These are phyloP conservation scores for Saccharomycopsis malanga DNA, from an alignment of 805 yeast species.

Conservation along the genomic window DNA sequence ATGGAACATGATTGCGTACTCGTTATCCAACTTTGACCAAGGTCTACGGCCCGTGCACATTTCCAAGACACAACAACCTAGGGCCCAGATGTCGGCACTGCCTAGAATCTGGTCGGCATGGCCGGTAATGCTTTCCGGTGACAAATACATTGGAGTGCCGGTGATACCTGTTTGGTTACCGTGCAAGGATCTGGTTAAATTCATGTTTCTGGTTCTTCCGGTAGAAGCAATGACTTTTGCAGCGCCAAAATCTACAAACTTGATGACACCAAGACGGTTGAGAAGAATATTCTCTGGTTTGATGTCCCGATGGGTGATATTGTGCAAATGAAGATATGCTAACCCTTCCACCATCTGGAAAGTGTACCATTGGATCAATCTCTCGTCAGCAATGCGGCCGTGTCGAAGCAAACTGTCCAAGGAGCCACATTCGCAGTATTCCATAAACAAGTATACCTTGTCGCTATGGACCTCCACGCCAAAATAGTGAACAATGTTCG, in stretches of 20 bases:
- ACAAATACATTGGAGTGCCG: conserved; percentile 99
- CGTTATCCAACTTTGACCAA: conserved; percentile 94
- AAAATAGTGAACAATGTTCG: conserved; percentile 91
- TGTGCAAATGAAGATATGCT: conserved; percentile 88
- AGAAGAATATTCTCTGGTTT: conserved; percentile 72
- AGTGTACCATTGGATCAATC: conserved; percentile 83
- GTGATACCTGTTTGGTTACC: conserved; percentile 42
- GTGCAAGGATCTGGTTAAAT: not conserved
- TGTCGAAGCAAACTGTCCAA: conserved; percentile 77
- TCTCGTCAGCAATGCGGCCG: conserved; percentile 93
- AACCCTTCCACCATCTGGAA: conserved; percentile 91
- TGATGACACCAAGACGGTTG: conserved; percentile 30
- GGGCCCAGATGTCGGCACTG: conserved; percentile 82
- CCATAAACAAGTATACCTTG: conserved; percentile 93
- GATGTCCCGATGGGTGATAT: conserved; percentile 94
- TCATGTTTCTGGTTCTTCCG: conserved; percentile 16
- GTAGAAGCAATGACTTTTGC: conserved; percentile 56
- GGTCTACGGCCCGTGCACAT: conserved; percentile 97
- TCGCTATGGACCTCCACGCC: conserved; percentile 98
- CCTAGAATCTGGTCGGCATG: conserved; percentile 34
- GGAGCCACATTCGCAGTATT: conserved; percentile 94
- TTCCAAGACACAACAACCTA: conserved; percentile 92
- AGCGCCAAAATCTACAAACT: conserved; percentile 96
- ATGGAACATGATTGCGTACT: conserved; percentile 98
- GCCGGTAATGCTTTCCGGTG: conserved; percentile 93